These are phyloP conservation scores for Rostrohypoxylon terebratum DNA, from an alignment of 495 filamentous ascomycete genomes.

Conservation along the genomic window DNA sequence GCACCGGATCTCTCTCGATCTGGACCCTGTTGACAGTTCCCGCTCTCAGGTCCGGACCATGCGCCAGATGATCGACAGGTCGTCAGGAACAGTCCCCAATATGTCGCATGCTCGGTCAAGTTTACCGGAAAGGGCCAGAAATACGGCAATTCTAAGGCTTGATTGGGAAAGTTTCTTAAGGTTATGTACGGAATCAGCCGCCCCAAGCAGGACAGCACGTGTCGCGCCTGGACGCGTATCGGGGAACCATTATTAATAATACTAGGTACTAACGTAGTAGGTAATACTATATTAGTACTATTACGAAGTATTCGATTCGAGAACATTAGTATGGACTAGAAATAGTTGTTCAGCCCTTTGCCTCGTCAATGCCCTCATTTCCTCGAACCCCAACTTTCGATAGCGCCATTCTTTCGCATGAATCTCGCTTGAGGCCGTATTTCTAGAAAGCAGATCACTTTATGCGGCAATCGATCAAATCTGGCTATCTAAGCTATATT, in stretches of 20 bases:
- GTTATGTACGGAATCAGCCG: slow-evolving; percentile 32
- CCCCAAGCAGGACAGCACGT: slow-evolving; percentile 34
- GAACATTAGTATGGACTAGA: slow-evolving; percentile 9
- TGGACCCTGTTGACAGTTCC: slow-evolving; percentile 38
- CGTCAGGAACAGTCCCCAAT: slow-evolving; percentile 36
- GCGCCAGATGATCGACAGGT: slow-evolving; percentile 38
- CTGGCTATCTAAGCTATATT: neutral
- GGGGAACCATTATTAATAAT: no score
- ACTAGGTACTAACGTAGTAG: no score
- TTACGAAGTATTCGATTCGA: slow-evolving; percentile 22
- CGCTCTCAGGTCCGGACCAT: slow-evolving; percentile 41
- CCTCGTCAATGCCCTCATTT: slow-evolving; percentile 27
- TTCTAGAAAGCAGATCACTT: slow-evolving; percentile 12
- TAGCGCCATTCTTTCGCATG: slow-evolving; percentile 10
- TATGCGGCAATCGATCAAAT: slow-evolving; percentile 17
- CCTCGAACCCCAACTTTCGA: slow-evolving; percentile 19
- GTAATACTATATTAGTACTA: no score
- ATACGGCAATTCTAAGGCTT: slow-evolving; percentile 22
- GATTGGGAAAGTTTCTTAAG: slow-evolving; percentile 34
- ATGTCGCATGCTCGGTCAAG: slow-evolving; percentile 37
- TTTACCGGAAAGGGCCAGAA: slow-evolving; percentile 31
- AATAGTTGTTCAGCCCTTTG: slow-evolving; percentile 41
- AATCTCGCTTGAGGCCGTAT: slow-evolving; percentile 2
- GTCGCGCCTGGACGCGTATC: slow-evolving; percentile 21
- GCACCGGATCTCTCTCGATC: slow-evolving; percentile 34